A percentile compares a stretch with the other conserved stretches of the same genome.
These are phyloP conservation scores for Ustanciosporium gigantosporum DNA, from an alignment of 1,284 basidiomycete genomes.

Conservation along the genomic window DNA sequence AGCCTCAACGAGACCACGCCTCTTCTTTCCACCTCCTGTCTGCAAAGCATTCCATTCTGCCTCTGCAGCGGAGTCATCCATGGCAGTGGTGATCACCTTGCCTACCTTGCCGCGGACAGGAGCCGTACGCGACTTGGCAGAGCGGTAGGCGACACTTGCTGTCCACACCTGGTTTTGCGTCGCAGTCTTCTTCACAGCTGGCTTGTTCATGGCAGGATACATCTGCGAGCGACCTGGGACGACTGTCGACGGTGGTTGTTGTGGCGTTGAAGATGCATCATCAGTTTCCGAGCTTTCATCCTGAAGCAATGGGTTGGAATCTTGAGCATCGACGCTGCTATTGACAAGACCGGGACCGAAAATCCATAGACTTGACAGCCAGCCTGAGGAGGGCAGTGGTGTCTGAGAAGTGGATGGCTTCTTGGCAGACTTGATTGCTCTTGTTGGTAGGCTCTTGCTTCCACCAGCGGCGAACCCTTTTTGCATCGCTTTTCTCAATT, in stretches of 20 bases:
- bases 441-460: slow-evolving; percentile 32
- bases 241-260: background rate
- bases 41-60: slow-evolving; percentile 17
- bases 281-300: background rate
- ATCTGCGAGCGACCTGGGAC: background rate
- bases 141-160: slow-evolving; percentile 33
- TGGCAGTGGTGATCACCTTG: slow-evolving; percentile 4
- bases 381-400: slow-evolving; percentile 8
- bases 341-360: slow-evolving; percentile 24
- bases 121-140: slow-evolving; percentile 19
- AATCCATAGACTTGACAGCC: slow-evolving; percentile 31
- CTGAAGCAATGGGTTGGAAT: background rate
- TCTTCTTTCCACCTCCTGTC: slow-evolving; percentile 5
- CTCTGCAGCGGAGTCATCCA: slow-evolving; percentile 11
- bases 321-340: background rate
- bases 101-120: slow-evolving; percentile 12
- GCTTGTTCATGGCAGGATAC: background rate
- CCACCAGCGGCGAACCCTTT: slow-evolving; percentile 1
- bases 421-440: slow-evolving; percentile 4
- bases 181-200: slow-evolving; percentile 13
- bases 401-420: slow-evolving; percentile 3
- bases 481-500: slow-evolving; percentile 17
- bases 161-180: slow-evolving; percentile 27
- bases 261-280: background rate
- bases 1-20: slow-evolving; percentile 30